Evolutionary conservation across 257 asterid species (phyloP), one percentile per base, ranked within the genome.

Genomic region (Mitragyna speciosa): DNA sequence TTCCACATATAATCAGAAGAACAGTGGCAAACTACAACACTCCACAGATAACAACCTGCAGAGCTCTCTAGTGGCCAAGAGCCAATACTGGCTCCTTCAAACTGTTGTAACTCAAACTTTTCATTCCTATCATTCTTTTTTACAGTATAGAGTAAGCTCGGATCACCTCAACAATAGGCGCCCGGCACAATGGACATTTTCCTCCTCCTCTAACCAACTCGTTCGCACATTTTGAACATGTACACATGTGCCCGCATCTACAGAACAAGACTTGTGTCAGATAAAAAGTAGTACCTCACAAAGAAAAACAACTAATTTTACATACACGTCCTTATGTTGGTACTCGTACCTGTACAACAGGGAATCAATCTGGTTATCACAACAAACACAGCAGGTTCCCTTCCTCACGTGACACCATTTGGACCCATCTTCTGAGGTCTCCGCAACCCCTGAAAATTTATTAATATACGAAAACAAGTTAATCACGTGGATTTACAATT

Each of bases 201-300:
- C 98, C 97, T 77, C 95, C 97, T 45, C 96, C 90, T 45, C 92
- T 84, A 51, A 92, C 91, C 90, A 95, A 75, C 91, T 95, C 98
- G 31, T 88, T 92, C 4, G 99, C 99, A 72, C 99, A 95, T 79
- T 85, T 89, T 12, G 94, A 87, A 86, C 98, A 95, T 26, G 98
- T 93, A 88, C 99, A 93, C 99, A 95, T 95, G 89, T 95, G 99
- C 84, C 99, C 99, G 69, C 99, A 95, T 87, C 99, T 95, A 91
- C 79, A 80, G 51, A 80, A 33, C 51, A 75, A 24, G 49, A 80
- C 5, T 64, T 9, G 17, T 78, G 59, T 54, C 47, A 70, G 33
- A 47, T 3, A 52, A 51, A 79, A 79, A 7, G 20, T 12, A 3
- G 3, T 2, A 66, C 10, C 30, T 5, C 24, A 28, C 43, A 14